Evolutionary conservation across 768 basidiomycete species (phyloP), one percentile per base, ranked within the genome.

Genomic region (Termitomyces eurrhizus): DNA sequence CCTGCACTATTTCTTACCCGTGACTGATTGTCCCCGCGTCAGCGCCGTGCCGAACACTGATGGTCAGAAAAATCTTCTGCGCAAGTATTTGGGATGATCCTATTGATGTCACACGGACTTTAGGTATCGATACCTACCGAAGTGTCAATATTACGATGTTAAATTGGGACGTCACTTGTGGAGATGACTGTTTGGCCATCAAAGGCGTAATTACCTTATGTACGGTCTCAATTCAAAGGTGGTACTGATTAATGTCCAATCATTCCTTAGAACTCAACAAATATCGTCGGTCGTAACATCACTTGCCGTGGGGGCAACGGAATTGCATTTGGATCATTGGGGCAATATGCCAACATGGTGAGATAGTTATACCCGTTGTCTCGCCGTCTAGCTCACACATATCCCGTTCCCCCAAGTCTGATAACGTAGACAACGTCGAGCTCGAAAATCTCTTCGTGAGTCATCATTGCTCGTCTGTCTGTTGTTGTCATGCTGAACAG

Each of bases 131-230:
- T 67, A 85, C 82, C 0, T 86, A 80, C 63, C 75, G 83, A 35
- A 82, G 81, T 59, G 75, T 82, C 61, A 66, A 72, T 5, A 68
- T 86, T 37, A 69, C 77, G 3, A 65, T 87, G 59, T 62, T 79
- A 41, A 83, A 86, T 66, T 86, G 80, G 80, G 83, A 86, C 69
- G 74, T 86, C 18, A 85, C 83, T n/a, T 82, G 78, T 57, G 83
- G 84, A 18, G 85, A 86, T 65, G 84, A 86, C 64, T 86, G 84
- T 59, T 69, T 86, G n/a, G 84, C 83, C 8, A 82, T 86, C 72
- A 85, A 86, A 73, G 84, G 83, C 7, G 83, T 84, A 65, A 44
- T 32, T 84, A 65, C 29, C 41, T 50, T 44, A 18, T 11, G n/a
- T 37, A 18, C 32, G 18, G 11, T 55, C 26, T 37, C 36, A 52